Evolutionary conservation across 2,329 filamentous ascomycete species (phyloP), one percentile per base, ranked within the genome.

Genomic region (Metarhizium album): DNA sequence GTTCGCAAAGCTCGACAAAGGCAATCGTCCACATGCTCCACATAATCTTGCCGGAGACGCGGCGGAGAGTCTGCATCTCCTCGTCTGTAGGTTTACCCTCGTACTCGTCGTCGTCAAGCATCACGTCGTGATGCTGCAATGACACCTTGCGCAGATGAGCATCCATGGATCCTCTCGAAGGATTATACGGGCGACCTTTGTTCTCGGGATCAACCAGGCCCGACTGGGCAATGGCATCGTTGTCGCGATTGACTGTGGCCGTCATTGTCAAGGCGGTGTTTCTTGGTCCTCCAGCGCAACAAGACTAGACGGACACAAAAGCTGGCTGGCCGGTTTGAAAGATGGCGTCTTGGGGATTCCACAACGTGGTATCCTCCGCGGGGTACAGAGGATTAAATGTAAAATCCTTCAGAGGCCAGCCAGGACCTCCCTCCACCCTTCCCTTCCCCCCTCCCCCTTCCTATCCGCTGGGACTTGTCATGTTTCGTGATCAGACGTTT

Each of bases 1-100:
- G 82, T 69, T 90, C 86, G 69, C 82, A 86, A 51, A 87, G 70
- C 67, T 90, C 86, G 53, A 86, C 79, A 54, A 87, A 81, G 46
- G 83, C 84, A 53, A 90, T 79, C 24, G 80, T 82, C 68, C 81
- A 89, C 52, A 83, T 77, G 50, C 74, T 70, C 75, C 76, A 82
- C 46, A 82, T 80, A 54, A 89, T 78, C 60, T 74, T 74, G 54
- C 80, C 82, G 13, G 81, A 78, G 22, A 86, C 76, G 59, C 80
- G 79, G 47, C 73, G 76, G n/a, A 86, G 75, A 0, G 78, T 82
- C 14, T 56, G 62, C 53, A 81, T 64, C 54, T 86, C 82, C 62
- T 85, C 80, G 31, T 79, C 75, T 6, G 80, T 84, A 2, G 81
- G 81, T 54, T 64, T 67, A 58, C 67, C 63, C 47, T 62, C 67